Evolutionary conservation across 495 filamentous ascomycete species (phyloP).

Genomic region (Neurospora tetrasperma): DNA sequence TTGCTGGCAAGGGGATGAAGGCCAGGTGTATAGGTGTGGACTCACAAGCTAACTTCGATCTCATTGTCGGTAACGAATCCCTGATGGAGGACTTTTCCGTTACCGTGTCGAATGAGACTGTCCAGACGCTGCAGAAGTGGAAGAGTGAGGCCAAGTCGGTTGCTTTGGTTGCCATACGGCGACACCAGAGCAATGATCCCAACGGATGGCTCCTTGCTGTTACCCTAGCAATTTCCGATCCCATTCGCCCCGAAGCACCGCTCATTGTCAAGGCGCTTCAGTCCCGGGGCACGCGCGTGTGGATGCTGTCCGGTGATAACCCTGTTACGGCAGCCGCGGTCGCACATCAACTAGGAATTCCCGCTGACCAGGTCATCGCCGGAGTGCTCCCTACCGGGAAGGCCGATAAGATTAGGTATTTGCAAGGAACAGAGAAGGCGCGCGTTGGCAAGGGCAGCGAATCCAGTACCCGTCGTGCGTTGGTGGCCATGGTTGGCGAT

Average conservation of each 20-base stretch:
- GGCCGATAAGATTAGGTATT: conserved; percentile 67
- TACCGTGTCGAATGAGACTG: conserved; percentile 20
- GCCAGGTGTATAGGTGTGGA: conserved; percentile 48
- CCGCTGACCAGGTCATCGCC: conserved; percentile 65
- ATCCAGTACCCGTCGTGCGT: conserved; percentile 25
- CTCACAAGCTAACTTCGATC: conserved; percentile 39
- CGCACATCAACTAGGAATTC: conserved; percentile 68
- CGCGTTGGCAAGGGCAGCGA: conserved; percentile 15
- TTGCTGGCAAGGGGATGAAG: conserved; percentile 72
- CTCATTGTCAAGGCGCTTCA: conserved; percentile 58
- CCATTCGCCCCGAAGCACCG: conserved; percentile 66
- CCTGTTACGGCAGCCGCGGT: conserved; percentile 62
- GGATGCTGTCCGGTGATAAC: conserved; percentile 90
- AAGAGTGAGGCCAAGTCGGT: conserved; percentile 65
- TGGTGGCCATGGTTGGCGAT: conserved; percentile 58
- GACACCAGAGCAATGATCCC: background rate
- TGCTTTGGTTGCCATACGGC: conserved; percentile 50
- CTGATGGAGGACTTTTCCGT: conserved; percentile 47
- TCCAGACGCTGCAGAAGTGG: conserved; percentile 47
- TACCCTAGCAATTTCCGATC: conserved; percentile 54
- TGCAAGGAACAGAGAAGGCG: conserved; percentile 53
- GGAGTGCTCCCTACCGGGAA: conserved; percentile 81
- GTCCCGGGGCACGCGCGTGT: conserved; percentile 57
- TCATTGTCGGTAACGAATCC: conserved; percentile 76
- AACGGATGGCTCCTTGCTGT: conserved; percentile 34